These are phyloP conservation scores for Fusarium sambucinum DNA, from an alignment of 2,329 filamentous ascomycete species.

Conservation along the genomic window DNA sequence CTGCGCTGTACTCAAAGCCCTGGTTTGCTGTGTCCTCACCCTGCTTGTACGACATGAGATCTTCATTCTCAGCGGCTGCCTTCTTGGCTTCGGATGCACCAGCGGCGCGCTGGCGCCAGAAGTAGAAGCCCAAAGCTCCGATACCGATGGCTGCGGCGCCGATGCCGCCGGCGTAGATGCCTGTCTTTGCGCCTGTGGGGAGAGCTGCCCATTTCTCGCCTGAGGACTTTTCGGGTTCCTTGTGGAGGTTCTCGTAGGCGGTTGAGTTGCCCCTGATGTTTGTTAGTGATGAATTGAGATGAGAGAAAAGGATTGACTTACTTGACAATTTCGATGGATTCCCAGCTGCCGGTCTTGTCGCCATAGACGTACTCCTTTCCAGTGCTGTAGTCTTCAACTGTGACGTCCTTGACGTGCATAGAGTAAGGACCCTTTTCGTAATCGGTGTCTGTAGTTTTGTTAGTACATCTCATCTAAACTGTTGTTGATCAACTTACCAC, in stretches of 20 bases:
- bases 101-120: conserved; percentile 65
- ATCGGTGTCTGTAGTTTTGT: conserved; percentile 62
- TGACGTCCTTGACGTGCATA: conserved; percentile 76
- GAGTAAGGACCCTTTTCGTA: conserved; percentile 75
- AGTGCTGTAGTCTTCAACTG: conserved; percentile 68
- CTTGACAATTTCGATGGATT: conserved; percentile 71
- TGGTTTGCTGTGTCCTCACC: conserved; percentile 45
- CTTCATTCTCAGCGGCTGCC: conserved; percentile 62
- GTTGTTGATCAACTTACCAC: conserved; percentile 47
- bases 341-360: conserved; percentile 70
- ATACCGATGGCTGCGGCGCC: conserved; percentile 58
- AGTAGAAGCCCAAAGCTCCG: conserved; percentile 62
- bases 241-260: conserved; percentile 59
- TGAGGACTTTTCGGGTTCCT: conserved; percentile 57
- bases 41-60: conserved; percentile 63
- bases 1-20: conserved; percentile 47
- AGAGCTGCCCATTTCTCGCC: conserved; percentile 68
- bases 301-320: conserved; percentile 54
- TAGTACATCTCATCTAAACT: not conserved
- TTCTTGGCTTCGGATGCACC: conserved; percentile 65
- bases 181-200: conserved; percentile 62
- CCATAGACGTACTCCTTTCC: conserved; percentile 75
- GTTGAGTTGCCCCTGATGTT: conserved; percentile 67
- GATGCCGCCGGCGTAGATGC: conserved; percentile 63
- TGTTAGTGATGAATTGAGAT: conserved; percentile 9